phyloP scores from a whole-genome alignment of 352 stramenopile species.

The Phytophthora pini region DNA sequence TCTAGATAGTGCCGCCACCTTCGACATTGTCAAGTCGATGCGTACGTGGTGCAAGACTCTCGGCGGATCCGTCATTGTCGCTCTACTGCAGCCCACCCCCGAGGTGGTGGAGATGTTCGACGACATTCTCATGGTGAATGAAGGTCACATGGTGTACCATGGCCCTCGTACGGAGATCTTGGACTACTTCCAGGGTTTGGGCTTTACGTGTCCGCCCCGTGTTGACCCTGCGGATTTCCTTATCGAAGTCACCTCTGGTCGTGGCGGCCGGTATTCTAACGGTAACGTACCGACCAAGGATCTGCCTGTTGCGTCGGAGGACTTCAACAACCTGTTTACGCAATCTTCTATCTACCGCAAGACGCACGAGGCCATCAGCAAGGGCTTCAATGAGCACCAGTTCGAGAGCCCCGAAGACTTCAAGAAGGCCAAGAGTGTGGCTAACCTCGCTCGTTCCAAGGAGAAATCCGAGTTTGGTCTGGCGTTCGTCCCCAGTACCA shows the following conservation, averaged over 20 bases:
- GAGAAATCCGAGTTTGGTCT: conserved; percentile 59
- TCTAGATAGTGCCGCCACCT: conserved; percentile 61
- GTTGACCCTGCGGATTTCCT: conserved; percentile 73
- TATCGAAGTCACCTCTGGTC: conserved; percentile 73
- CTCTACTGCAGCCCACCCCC: conserved; percentile 62
- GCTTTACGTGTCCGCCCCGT: conserved; percentile 70
- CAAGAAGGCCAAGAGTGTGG: conserved; percentile 60
- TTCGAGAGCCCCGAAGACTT: conserved; percentile 70
- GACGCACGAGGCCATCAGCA: conserved; percentile 57
- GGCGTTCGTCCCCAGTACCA: conserved; percentile 49
- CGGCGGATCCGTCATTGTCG: conserved; percentile 43
- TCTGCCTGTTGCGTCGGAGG: conserved; percentile 38
- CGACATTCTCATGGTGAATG: conserved; percentile 94
- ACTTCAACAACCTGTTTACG: conserved; percentile 65
- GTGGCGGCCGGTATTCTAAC: conserved; percentile 51
- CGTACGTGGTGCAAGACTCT: conserved; percentile 49
- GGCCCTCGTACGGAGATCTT: conserved; percentile 76
- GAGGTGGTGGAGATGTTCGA: conserved; percentile 96
- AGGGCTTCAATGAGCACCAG: conserved; percentile 60
- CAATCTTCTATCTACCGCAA: conserved; percentile 63
- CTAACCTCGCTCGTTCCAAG: conserved; percentile 55
- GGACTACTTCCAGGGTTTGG: conserved; percentile 86
- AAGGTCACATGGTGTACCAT: conserved; percentile 94
- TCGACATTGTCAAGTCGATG: conserved; percentile 67
- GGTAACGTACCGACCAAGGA: conserved; percentile 36